Evolutionary conservation across 495 filamentous ascomycete species (phyloP), one percentile per base, ranked within the genome.

Genomic region (Annulohypoxylon stygium): DNA sequence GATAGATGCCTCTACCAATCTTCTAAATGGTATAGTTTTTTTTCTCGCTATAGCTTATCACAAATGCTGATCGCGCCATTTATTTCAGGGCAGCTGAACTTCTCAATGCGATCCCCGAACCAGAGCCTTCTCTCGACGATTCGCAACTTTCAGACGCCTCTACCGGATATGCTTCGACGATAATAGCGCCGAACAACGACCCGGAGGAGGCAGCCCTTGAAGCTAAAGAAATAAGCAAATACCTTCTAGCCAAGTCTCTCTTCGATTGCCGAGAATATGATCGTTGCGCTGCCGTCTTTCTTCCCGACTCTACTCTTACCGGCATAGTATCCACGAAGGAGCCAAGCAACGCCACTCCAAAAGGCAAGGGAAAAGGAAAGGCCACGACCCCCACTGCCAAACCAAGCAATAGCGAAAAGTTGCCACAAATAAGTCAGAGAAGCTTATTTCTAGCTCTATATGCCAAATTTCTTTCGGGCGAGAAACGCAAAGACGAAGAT

Each of bases 241-340:
- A 93, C 78, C 89, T 98, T 1, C 85, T 99, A 11, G 96, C 97
- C 36, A 97, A 98, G 78, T 93, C 96, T 0, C 93, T 93, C 75
- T 98, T 99, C 75, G 96, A 99, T 73, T 97, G 93, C 67, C 92
- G 93, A 61, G 97, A 99, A 81, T 98, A 90, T 76, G 95, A 98
- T 75, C 93, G 97, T 60, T 98, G 95, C 75, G 91, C 96, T 7
- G 91, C 93, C 18, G 92, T 97, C 51, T 97, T 98, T 76, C 84
- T 98, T 0, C 93, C 93, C 25, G 87, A 91, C 11, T 87, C 88
- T 0, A 84, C 91, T n/a, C 86, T 93, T 1, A 83, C 88, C 12
- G 86, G 91, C 16, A 81, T 92, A 58, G 75, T 90, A 33, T 79
- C 88, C 9, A 81, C 88, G 14, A 78, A 80, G 65, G 80, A 82